phyloP scores from a whole-genome alignment of 2,329 filamentous ascomycete genomes.

The Allantophomopsis lycopodina region DNA sequence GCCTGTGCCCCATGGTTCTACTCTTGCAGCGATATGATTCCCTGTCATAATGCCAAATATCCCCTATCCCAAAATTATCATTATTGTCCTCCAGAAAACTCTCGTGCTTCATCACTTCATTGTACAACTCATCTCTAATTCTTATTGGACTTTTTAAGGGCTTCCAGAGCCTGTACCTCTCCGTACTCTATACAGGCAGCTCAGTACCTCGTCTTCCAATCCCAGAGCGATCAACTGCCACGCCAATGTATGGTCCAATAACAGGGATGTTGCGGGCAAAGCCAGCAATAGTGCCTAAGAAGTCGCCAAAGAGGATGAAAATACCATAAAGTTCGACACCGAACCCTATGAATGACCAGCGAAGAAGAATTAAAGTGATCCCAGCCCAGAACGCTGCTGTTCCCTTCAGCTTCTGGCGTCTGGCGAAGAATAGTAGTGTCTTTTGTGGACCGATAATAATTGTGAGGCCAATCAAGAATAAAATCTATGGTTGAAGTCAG shows the following conservation, averaged over 20 bases:
- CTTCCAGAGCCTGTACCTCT: no score
- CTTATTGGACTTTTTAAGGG: no score
- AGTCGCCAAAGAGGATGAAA: slow-evolving; percentile 87
- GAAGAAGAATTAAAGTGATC: slow-evolving; percentile 71
- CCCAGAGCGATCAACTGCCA: slow-evolving; percentile 56
- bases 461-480: slow-evolving; percentile 92
- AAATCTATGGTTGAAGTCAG: slow-evolving; percentile 46
- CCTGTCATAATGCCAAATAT: no score
- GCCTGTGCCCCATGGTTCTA: no score
- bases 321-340: slow-evolving; percentile 86
- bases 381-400: slow-evolving; percentile 79
- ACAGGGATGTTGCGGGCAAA: slow-evolving; percentile 79
- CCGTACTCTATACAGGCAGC: slow-evolving; percentile 46
- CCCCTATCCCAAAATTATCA: no score
- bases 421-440: slow-evolving; percentile 86
- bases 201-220: slow-evolving; percentile 61
- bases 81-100: no score
- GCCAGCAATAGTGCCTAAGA: slow-evolving; percentile 79
- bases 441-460: slow-evolving; percentile 90
- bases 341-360: slow-evolving; percentile 89
- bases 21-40: no score
- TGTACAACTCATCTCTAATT: no score
- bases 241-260: slow-evolving; percentile 73
- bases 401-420: slow-evolving; percentile 83
- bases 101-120: no score